These are phyloP conservation scores for Hypomyces perniciosus DNA, from an alignment of 2,329 filamentous ascomycete genomes.

Conservation along the genomic window DNA sequence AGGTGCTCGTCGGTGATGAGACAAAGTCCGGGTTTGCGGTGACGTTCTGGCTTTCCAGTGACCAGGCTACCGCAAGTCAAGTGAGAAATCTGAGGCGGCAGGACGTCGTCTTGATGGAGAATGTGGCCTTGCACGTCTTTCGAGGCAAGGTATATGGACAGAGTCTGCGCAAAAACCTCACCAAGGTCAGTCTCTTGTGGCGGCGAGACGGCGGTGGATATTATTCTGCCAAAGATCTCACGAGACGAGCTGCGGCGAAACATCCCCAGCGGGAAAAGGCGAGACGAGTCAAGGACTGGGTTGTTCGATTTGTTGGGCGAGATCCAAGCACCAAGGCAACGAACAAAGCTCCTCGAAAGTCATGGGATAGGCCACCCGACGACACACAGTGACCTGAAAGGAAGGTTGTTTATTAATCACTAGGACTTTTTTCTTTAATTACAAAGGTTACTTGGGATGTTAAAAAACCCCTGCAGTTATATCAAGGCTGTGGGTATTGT, in stretches of 20 bases:
- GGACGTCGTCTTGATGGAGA: constrained; percentile 73
- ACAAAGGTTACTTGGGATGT: no score
- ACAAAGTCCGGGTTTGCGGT: constrained; percentile 74
- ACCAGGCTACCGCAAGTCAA: constrained; percentile 22
- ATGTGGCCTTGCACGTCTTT: constrained; percentile 73
- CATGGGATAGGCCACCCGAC: constrained; percentile 37
- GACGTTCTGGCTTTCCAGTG: constrained; percentile 68
- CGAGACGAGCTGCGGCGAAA: constrained; percentile 19
- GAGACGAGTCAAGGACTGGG: constrained; percentile 67
- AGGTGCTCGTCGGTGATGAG: constrained; percentile 79
- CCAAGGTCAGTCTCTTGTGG: constrained; percentile 61
- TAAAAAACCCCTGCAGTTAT: no score
- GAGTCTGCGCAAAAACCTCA: constrained; percentile 66
- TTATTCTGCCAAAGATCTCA: constrained; percentile 49
- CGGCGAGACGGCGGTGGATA: constrained; percentile 46
- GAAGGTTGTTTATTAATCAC: neutral
- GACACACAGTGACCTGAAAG: constrained; percentile 30
- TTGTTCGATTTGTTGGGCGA: constrained; percentile 58
- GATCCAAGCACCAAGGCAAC: constrained; percentile 19
- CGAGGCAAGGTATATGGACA: constrained; percentile 76
- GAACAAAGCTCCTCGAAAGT: constrained; percentile 15
- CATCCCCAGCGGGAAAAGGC: constrained; percentile 57
- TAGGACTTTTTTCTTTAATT: no score
- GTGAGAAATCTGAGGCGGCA: constrained; percentile 53
- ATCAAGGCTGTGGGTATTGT: neutral